A percentile compares a stretch with the other conserved stretches of the same genome.
These are phyloP conservation scores for Medicago lupulina DNA, from an alignment of 306 rosid genomes.

Conservation along the genomic window DNA sequence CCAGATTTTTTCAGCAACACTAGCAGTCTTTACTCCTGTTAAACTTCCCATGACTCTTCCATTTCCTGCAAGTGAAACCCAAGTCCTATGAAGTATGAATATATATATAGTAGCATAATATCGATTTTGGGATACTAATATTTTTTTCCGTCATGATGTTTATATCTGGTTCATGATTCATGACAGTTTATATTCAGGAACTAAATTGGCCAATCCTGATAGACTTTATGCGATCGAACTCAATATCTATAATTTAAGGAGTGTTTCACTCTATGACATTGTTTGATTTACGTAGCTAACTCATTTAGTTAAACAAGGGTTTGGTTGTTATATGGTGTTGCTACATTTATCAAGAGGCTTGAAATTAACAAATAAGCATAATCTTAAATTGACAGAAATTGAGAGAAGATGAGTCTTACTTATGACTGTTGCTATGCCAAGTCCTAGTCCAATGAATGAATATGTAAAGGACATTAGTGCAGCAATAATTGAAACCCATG, in stretches of 20 bases:
- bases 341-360: background rate
- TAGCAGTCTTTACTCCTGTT: constrained; percentile 60
- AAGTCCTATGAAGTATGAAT: constrained; percentile 25
- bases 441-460: constrained; percentile 74
- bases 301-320: background rate
- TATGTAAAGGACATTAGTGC: constrained; percentile 81
- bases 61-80: constrained; percentile 64
- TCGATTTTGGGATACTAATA: constrained; percentile 7
- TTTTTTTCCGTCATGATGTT: background rate
- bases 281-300: background rate
- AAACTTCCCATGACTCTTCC: constrained; percentile 71
- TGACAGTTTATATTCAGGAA: background rate
- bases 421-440: constrained; percentile 65
- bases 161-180: background rate
- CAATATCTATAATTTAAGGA: background rate
- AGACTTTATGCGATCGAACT: background rate
- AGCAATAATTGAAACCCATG: constrained; percentile 77
- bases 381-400: background rate
- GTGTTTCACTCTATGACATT: background rate
- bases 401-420: constrained; percentile 45
- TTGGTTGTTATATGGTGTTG: background rate
- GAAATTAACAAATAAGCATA: background rate
- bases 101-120: constrained; percentile 23
- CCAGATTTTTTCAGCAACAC: constrained; percentile 62
- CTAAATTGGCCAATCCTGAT: background rate